These are phyloP conservation scores for Nicotiana tabacum DNA, from an alignment of 257 asterid genomes.

Conservation along the genomic window DNA sequence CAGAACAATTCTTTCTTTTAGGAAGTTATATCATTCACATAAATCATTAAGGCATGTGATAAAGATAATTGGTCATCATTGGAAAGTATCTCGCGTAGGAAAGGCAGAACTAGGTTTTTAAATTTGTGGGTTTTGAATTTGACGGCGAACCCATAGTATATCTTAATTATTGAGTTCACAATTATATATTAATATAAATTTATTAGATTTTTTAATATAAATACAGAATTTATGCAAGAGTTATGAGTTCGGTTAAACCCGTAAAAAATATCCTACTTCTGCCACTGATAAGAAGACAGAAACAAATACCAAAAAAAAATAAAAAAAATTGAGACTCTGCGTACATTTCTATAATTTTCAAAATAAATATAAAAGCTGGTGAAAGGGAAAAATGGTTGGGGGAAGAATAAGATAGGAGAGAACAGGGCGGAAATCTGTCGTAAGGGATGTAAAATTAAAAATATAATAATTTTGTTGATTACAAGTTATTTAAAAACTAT, in stretches of 20 bases:
- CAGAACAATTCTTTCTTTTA: background rate
- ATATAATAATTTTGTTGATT: background rate
- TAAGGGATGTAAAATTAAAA: background rate
- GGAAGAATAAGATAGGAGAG: background rate
- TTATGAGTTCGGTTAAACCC: accelerated
- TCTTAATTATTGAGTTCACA: no score
- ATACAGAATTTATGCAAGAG: no score
- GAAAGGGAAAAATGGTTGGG: background rate
- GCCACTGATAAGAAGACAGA: no score
- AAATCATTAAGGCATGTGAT: background rate
- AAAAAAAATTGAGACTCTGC: background rate
- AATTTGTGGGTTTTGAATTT: no score
- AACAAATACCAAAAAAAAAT: background rate
- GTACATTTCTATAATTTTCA: background rate
- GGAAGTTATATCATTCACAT: background rate
- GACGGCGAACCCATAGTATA: no score
- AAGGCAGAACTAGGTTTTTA: no score
- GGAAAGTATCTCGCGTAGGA: background rate
- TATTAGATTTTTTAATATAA: no score
- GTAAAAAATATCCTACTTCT: no score
- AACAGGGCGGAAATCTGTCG: background rate
- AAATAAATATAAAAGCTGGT: slow-evolving; percentile 3
- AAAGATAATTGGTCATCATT: background rate
- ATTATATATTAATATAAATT: no score
- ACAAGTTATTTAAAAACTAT: background rate